Evolutionary conservation across 2,329 filamentous ascomycete species (phyloP).

Genomic region (Clonostachys chloroleuca): DNA sequence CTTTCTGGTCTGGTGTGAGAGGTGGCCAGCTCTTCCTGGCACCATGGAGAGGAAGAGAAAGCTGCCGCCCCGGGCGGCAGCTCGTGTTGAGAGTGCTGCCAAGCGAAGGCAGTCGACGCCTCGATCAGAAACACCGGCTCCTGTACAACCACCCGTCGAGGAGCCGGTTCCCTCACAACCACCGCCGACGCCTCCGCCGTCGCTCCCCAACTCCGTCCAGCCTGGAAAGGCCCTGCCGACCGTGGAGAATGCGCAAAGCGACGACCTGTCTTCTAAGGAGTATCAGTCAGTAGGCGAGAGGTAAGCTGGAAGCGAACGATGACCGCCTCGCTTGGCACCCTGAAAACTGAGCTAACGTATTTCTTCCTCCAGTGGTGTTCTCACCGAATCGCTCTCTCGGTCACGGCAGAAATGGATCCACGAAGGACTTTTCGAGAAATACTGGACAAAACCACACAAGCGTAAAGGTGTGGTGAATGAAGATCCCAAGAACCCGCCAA

Average conservation of each 20-base stretch:
- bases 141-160: conserved; percentile 25
- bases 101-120: conserved; percentile 58
- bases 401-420: conserved; percentile 71
- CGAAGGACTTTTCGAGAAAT: conserved; percentile 71
- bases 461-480: conserved; percentile 61
- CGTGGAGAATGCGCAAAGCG: conserved; percentile 61
- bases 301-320: conserved; percentile 27
- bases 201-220: conserved; percentile 58
- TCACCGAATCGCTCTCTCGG: conserved; percentile 67
- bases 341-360: conserved; percentile 11
- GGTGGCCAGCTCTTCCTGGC: not conserved
- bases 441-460: conserved; percentile 70
- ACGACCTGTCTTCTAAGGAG: conserved; percentile 57
- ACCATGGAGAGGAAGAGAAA: conserved; percentile 64
- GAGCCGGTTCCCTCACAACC: conserved; percentile 5
- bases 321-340: not conserved
- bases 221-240: conserved; percentile 68
- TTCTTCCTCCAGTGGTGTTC: conserved; percentile 54
- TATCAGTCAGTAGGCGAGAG: conserved; percentile 74
- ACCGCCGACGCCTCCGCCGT: conserved; percentile 26
- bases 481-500: conserved; percentile 61
- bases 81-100: conserved; percentile 52
- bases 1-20: not conserved
- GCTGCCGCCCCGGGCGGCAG: conserved; percentile 56
- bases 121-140: conserved; percentile 35